Percentiles rank a stretch among this genome's conserved stretches.
Evolutionary conservation across 2,329 filamentous ascomycete genomes (phyloP).

Genomic region (Colletotrichum gigasporum): DNA sequence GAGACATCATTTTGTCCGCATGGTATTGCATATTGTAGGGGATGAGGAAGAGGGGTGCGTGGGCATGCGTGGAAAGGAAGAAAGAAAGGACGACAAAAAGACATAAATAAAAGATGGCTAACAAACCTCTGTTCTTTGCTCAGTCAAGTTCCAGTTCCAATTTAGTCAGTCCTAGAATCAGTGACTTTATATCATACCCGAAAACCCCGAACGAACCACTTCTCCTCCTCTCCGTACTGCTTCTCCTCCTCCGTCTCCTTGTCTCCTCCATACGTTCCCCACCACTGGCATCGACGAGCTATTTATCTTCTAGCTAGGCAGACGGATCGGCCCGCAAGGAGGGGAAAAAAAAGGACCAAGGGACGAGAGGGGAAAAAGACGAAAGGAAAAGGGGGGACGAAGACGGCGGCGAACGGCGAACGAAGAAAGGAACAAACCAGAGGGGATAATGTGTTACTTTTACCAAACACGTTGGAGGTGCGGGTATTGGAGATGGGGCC

Average conservation of each 20-base stretch:
- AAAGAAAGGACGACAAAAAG: conserved; percentile 1
- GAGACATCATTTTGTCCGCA: conserved; percentile 22
- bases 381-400: conserved; percentile 4
- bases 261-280: conserved; percentile 24
- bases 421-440: conserved; percentile 37
- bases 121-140: conserved; percentile 26
- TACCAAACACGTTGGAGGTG: conserved; percentile 87
- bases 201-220: conserved; percentile 28
- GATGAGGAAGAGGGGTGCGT: conserved; percentile 13
- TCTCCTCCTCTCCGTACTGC: conserved; percentile 24
- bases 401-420: not conserved
- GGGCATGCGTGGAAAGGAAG: not conserved
- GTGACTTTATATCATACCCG: conserved; percentile 28
- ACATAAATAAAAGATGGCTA: conserved; percentile 32
- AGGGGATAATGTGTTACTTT: conserved; percentile 99
- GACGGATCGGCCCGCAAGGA: conserved; percentile 24
- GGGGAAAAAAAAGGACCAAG: not conserved
- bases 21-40: conserved; percentile 27
- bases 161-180: conserved; percentile 13
- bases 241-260: conserved; percentile 5
- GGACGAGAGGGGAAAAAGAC: not conserved
- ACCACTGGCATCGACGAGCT: conserved; percentile 16
- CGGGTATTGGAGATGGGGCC: conserved; percentile 94
- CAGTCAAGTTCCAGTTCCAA: not conserved
- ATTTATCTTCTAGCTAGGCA: conserved; percentile 16